Evolutionary conservation across 306 rosid genomes (phyloP), one percentile per base, ranked within the genome.

Genomic region (Trichosanthes cucumerina): DNA sequence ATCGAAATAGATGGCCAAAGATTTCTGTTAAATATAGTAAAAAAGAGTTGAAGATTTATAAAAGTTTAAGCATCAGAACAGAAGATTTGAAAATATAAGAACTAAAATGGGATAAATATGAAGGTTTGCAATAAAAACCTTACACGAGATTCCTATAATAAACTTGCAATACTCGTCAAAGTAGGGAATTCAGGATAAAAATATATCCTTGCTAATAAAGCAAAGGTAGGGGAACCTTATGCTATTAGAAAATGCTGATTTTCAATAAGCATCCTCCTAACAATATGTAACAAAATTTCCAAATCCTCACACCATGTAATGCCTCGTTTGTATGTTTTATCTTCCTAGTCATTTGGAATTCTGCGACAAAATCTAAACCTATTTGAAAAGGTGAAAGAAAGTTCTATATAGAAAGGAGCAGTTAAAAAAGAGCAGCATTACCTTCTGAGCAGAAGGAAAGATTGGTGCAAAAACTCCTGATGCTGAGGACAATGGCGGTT

Each of bases 371-470:
- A 53, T 65, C 63, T 52, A 36, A 75, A 18, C 46, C 18, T 16
- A 28, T 70, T 21, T 41, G 75, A 9, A 69, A 39, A 39, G 75
- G 52, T 21, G 43, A 74, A 70, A 70, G 36, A 43, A 19, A 75
- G 64, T 36, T 75, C 50, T 12, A 33, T 9, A 14, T 33, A 15
- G 33, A 38, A 21, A 19, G 43, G 10, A 50, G 65, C 46, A 70
- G 23, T 23, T 39, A 5, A 52, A 24, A 65, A 63, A 31, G 12
- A 68, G 66, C 73, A 28, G 69, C 38, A 58, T 43, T 77, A 82
- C 91, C 89, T 66, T 79, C 16, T 86, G 81, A 1, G 89, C 89
- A 66, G 86, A 86, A 3, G 89, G 85, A 62, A 85, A 85, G 24
- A 85, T 82, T 9, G 89, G 75, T 6, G 91, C 89, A 56, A 88